Percentiles rank a stretch among this genome's conserved stretches.
Conservation (phyloP, 768 basidiomycete species). For the Arthromyces matolae region DNA sequence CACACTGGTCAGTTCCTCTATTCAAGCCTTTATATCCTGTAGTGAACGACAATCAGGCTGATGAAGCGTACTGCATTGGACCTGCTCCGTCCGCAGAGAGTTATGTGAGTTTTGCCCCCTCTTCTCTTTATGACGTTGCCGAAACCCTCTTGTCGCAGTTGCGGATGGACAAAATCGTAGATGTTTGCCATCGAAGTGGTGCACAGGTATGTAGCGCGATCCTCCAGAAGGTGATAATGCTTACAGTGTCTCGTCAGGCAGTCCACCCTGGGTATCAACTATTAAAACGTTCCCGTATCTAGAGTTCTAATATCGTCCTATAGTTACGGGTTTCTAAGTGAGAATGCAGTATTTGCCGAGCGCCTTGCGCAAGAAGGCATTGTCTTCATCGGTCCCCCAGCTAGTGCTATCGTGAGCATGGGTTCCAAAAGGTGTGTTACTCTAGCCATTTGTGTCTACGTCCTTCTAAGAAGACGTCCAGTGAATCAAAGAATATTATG, state of each 20-base stretch:
- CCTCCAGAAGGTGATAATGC: background rate
- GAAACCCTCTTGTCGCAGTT: slow-evolving; percentile 43
- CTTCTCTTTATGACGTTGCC: background rate
- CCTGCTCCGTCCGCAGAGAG: slow-evolving; percentile 87
- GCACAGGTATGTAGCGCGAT: slow-evolving; percentile 64
- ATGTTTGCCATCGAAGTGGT: slow-evolving; percentile 74
- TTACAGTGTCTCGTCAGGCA: slow-evolving; percentile 44
- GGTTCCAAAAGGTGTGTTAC: slow-evolving; percentile 80
- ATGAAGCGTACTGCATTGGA: slow-evolving; percentile 90
- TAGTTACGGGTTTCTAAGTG: slow-evolving; percentile 88
- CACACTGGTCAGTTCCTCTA: slow-evolving; percentile 49
- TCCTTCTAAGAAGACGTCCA: slow-evolving; percentile 21
- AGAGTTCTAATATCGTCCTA: slow-evolving; percentile 2
- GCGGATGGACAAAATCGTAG: slow-evolving; percentile 83
- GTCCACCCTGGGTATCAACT: slow-evolving; percentile 82
- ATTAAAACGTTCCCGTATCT: background rate
- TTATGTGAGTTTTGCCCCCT: slow-evolving; percentile 57
- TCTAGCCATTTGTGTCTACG: background rate
- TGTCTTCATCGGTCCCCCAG: slow-evolving; percentile 88
- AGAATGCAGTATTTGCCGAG: slow-evolving; percentile 82
- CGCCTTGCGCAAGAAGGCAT: slow-evolving; percentile 73
- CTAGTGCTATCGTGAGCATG: slow-evolving; percentile 88
- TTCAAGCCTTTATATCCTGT: background rate
- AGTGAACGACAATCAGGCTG: slow-evolving; percentile 44
- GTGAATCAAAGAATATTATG: slow-evolving; percentile 97